Percentiles rank a stretch among this genome's conserved stretches.
Evolutionary conservation across 768 basidiomycete genomes (phyloP).

Genomic region (Phylloporus scabripes): DNA sequence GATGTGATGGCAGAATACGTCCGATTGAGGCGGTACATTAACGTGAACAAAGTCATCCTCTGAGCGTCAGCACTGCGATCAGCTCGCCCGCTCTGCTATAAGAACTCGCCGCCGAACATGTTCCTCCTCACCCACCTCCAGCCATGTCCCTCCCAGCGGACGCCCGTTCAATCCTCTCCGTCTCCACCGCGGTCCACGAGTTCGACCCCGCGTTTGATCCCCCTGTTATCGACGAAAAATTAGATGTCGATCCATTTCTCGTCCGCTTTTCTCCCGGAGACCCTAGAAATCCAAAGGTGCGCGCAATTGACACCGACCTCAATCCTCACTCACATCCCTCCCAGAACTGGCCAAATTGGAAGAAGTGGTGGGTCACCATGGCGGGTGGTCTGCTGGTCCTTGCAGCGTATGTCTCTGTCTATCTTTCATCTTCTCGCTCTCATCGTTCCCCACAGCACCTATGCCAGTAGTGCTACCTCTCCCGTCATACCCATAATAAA

Average conservation of each 20-base stretch:
- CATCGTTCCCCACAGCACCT: constrained; percentile 39
- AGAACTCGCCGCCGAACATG: constrained; percentile 1
- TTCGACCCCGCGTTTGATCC: constrained; percentile 12
- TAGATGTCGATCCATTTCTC: constrained; percentile 24
- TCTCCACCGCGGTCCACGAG: constrained; percentile 7
- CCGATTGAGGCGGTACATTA: not conserved
- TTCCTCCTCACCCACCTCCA: not conserved
- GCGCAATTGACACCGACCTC: not conserved
- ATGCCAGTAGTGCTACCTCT: constrained; percentile 56
- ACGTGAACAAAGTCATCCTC: constrained; percentile 5
- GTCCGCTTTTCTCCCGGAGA: constrained; percentile 35
- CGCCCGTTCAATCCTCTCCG: constrained; percentile 12
- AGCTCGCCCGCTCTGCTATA: constrained; percentile 7
- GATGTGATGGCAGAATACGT: not conserved
- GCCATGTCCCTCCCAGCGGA: constrained; percentile 13
- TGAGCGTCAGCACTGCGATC: constrained; percentile 17
- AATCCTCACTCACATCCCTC: constrained; percentile 1
- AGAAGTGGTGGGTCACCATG: constrained; percentile 50
- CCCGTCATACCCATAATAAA: constrained; percentile 42
- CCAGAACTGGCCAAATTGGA: constrained; percentile 46
- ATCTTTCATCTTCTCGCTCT: not conserved
- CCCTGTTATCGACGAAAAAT: constrained; percentile 12
- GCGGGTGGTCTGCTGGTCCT: constrained; percentile 46
- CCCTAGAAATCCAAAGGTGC: constrained; percentile 43
- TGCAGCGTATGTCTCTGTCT: constrained; percentile 40